Percentiles rank a stretch among this genome's conserved stretches.
phyloP scores from a whole-genome alignment of 768 basidiomycete species.

The Tulasnella sp. region DNA sequence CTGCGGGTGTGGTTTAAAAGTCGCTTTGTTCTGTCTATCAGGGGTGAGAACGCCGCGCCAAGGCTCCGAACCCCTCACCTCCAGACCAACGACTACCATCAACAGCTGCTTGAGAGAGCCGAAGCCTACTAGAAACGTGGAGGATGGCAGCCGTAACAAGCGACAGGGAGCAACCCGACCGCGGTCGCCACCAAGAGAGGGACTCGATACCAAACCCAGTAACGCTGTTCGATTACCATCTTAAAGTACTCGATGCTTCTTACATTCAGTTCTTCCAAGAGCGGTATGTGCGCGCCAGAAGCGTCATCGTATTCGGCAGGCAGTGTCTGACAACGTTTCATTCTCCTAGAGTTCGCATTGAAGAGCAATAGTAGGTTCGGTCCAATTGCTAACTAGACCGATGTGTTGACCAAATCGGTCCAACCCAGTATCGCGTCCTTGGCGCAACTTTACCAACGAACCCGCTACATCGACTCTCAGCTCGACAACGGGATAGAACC shows the following conservation, averaged over 20 bases:
- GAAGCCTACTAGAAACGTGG: not conserved
- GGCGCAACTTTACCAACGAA: slow-evolving; percentile 64
- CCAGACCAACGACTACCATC: not conserved
- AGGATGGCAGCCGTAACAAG: not conserved
- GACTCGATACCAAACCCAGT: slow-evolving; percentile 42
- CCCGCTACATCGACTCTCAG: slow-evolving; percentile 61
- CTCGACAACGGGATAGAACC: slow-evolving; percentile 68
- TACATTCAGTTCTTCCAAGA: slow-evolving; percentile 84
- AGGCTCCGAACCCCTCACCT: slow-evolving; percentile 6
- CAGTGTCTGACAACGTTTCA: not conserved
- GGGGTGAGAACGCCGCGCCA: slow-evolving; percentile 6
- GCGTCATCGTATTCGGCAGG: slow-evolving; percentile 20
- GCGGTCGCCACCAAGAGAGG: not conserved
- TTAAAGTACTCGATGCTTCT: slow-evolving; percentile 62
- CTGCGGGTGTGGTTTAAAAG: not conserved
- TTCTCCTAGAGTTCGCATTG: slow-evolving; percentile 54
- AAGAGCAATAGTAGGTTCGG: slow-evolving; percentile 71
- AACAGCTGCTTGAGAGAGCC: not conserved
- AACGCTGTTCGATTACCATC: slow-evolving; percentile 66
- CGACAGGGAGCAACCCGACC: slow-evolving; percentile 18
- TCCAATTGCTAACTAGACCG: slow-evolving; percentile 17
- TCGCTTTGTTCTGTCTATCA: not conserved
- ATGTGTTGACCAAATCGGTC: slow-evolving; percentile 15
- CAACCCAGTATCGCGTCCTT: slow-evolving; percentile 59
- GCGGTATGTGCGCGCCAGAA: slow-evolving; percentile 47